Percentiles rank a stretch among this genome's conserved stretches.
phyloP scores from a whole-genome alignment of 495 filamentous ascomycete species.

The Aspergillus coremiiformis region DNA sequence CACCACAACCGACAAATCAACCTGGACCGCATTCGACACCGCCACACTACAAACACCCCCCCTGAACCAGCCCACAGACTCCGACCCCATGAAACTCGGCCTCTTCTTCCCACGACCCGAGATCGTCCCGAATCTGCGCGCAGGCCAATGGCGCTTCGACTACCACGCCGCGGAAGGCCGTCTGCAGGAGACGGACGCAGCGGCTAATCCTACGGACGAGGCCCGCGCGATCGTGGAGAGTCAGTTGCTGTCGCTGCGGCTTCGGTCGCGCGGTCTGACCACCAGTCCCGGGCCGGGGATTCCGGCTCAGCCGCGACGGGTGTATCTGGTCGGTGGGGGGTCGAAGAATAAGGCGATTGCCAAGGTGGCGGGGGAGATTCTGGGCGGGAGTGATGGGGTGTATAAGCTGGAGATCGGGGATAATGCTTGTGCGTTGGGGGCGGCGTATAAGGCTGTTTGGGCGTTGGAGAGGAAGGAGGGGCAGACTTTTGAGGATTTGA shows the following conservation, averaged over 20 bases:
- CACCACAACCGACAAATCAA: conserved; percentile 31
- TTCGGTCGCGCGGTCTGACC: conserved; percentile 72
- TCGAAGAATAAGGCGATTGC: conserved; percentile 83
- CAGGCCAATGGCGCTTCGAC: conserved; percentile 78
- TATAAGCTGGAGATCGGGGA: conserved; percentile 91
- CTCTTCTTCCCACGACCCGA: conserved; percentile 92
- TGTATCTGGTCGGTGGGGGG: conserved; percentile 92
- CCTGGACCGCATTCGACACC: conserved; percentile 75
- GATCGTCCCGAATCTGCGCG: conserved; percentile 82
- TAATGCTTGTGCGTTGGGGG: conserved; percentile 89
- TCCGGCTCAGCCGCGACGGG: conserved; percentile 75
- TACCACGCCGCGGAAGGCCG: conserved; percentile 42
- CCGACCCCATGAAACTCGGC: conserved; percentile 67
- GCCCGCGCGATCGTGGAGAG: conserved; percentile 88
- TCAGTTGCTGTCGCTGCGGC: conserved; percentile 81
- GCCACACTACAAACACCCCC: conserved; percentile 55
- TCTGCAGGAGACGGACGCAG: conserved; percentile 43
- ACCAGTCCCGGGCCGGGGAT: conserved; percentile 44
- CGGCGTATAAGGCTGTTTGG: conserved; percentile 97
- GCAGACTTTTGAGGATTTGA: conserved; percentile 81
- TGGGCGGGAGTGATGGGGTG: conserved; percentile 83
- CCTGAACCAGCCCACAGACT: conserved; percentile 48
- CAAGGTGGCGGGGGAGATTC: conserved; percentile 69
- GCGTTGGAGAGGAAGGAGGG: conserved; percentile 59
- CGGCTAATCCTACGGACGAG: conserved; percentile 55